These are phyloP conservation scores for Ephemerocybe angulata DNA, from an alignment of 768 basidiomycete genomes.

Conservation along the genomic window DNA sequence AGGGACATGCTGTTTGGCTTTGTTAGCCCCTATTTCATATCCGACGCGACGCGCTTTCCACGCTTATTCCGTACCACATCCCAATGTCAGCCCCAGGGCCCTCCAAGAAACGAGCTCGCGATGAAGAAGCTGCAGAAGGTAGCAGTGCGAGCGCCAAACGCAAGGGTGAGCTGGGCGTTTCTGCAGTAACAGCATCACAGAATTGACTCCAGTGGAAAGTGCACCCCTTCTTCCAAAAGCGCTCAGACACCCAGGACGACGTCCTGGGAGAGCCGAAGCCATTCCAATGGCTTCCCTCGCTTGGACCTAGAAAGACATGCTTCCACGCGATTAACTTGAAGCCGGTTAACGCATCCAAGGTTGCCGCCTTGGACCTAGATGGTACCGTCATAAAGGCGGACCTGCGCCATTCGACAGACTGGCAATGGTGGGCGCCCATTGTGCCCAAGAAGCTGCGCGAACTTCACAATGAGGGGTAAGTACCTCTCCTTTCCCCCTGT, in stretches of 20 bases:
- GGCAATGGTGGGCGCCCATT: conserved; percentile 70
- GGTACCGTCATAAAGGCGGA: conserved; percentile 75
- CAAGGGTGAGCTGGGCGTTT: not conserved
- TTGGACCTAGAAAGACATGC: conserved; percentile 38
- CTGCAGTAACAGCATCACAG: not conserved
- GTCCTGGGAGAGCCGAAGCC: conserved; percentile 12
- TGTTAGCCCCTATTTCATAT: not conserved
- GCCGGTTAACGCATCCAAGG: conserved; percentile 47
- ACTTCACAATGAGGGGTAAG: conserved; percentile 56
- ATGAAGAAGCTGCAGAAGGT: not conserved
- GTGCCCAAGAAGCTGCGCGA: conserved; percentile 64
- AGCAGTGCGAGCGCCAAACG: not conserved
- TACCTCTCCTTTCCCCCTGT: not conserved
- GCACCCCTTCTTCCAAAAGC: conserved; percentile 33
- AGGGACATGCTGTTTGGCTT: not conserved
- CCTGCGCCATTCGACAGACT: conserved; percentile 34
- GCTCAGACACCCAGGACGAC: conserved; percentile 5
- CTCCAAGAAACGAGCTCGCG: not conserved
- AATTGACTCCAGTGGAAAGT: conserved; percentile 21
- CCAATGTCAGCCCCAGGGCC: not conserved
- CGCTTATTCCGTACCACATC: not conserved
- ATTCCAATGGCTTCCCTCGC: conserved; percentile 40
- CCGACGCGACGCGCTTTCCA: not conserved
- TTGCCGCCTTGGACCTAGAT: conserved; percentile 84
- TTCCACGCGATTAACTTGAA: conserved; percentile 38